Conservation (phyloP, 139 green algal species). For the Volvox reticuliferus region DNA sequence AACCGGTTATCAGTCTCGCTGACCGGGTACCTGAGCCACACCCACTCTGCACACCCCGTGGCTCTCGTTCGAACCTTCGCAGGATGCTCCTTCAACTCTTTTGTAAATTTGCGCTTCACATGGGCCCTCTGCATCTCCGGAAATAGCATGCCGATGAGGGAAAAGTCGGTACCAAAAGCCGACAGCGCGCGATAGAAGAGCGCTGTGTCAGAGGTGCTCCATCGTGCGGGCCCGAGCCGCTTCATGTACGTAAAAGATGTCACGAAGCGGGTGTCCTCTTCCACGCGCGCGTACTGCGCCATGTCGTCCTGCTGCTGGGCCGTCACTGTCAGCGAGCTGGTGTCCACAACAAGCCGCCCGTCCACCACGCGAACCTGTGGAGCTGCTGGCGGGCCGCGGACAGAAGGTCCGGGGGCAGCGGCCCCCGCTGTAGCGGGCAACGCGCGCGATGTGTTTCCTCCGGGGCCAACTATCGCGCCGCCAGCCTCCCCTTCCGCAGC, state of each 20-base stretch:
- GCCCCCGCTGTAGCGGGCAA: no score
- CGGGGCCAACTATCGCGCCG: neutral
- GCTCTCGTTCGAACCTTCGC: neutral
- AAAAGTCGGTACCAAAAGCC: slow-evolving; percentile 88
- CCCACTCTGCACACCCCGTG: no score
- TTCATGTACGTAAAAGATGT: slow-evolving; percentile 70
- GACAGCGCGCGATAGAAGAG: slow-evolving; percentile 79
- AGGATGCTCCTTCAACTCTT: slow-evolving; percentile 28
- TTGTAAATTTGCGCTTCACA: slow-evolving; percentile 40
- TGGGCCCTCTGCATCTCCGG: slow-evolving; percentile 56
- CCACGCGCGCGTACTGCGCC: slow-evolving; percentile 37
- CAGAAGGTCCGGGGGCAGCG: neutral
- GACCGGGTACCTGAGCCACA: no score
- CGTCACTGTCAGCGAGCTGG: slow-evolving; percentile 66
- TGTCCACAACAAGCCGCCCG: slow-evolving; percentile 71
- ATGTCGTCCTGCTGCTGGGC: slow-evolving; percentile 64
- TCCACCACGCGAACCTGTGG: slow-evolving; percentile 55
- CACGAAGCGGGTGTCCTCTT: slow-evolving; percentile 63
- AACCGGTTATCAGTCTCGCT: no score
- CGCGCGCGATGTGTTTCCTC: neutral
- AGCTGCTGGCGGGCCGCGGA: neutral
- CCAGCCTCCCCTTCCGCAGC: neutral
- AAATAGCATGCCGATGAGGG: slow-evolving; percentile 78
- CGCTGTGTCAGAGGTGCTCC: slow-evolving; percentile 74
- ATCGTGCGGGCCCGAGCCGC: slow-evolving; percentile 48